These are phyloP conservation scores for Synchytrium microbalum DNA, from an alignment of 371 early-diverging fungal genomes.

Conservation along the genomic window DNA sequence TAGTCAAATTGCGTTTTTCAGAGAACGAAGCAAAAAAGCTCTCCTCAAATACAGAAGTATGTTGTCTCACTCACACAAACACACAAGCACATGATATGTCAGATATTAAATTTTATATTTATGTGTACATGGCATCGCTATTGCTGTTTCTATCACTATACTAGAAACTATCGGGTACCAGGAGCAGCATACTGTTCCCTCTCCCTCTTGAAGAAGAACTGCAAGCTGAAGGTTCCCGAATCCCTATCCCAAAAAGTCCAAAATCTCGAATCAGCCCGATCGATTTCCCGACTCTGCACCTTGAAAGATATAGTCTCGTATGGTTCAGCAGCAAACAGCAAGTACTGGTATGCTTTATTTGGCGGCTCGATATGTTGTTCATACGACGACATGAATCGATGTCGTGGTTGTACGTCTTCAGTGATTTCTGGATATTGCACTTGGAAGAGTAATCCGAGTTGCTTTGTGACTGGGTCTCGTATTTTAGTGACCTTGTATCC, in stretches of 20 bases:
- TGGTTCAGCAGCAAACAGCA: constrained; percentile 93
- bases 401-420: constrained; percentile 59
- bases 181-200: neutral
- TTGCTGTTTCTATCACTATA: no score
- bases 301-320: constrained; percentile 95
- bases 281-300: constrained; percentile 86
- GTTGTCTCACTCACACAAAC: no score
- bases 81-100: no score
- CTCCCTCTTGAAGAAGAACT: constrained; percentile 68
- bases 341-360: constrained; percentile 81
- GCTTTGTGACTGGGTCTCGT: constrained; percentile 77
- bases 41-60: no score
- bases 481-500: constrained; percentile 95
- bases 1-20: no score
- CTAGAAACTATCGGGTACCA: no score
- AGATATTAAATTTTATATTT: no score
- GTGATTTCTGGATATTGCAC: constrained; percentile 82
- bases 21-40: no score
- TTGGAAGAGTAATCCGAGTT: constrained; percentile 88
- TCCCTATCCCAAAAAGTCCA: constrained; percentile 95
- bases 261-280: constrained; percentile 71
- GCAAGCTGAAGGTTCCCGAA: constrained; percentile 75
- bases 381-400: constrained; percentile 97
- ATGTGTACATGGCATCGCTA: no score
- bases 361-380: constrained; percentile 91